Conservation (phyloP, 208 protist genomes). For the Phytomonas francai region DNA sequence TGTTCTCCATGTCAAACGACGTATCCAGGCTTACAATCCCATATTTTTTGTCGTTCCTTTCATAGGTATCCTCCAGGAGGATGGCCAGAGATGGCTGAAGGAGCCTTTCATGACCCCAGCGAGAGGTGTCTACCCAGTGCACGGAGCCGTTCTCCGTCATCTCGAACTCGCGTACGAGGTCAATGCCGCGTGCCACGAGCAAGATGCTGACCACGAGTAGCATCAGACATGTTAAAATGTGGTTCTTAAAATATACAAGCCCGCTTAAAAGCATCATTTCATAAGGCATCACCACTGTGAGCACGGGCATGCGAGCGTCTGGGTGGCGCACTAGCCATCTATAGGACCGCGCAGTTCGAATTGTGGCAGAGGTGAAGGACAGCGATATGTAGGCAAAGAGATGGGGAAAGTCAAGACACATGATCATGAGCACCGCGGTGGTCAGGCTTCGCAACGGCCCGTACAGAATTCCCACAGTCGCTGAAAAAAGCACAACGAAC, state of each 20-base stretch:
- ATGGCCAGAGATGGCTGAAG: conserved; percentile 49
- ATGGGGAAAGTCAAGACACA: conserved; percentile 67
- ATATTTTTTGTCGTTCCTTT: conserved; percentile 26
- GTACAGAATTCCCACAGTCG: conserved; percentile 39
- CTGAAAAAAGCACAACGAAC: conserved; percentile 29
- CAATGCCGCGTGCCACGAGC: conserved; percentile 46
- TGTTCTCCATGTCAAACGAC: conserved; percentile 45
- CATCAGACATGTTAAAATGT: conserved; percentile 33
- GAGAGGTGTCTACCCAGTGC: conserved; percentile 37
- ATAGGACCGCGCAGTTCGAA: conserved; percentile 44
- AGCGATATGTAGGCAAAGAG: conserved; percentile 49
- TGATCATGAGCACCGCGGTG: conserved; percentile 40
- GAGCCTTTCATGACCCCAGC: conserved; percentile 9
- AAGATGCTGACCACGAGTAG: conserved; percentile 44
- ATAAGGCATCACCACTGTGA: conserved; percentile 42
- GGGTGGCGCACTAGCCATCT: conserved; percentile 51
- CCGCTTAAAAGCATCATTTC: conserved; percentile 44
- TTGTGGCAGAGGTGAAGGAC: conserved; percentile 28
- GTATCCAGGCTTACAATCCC: conserved; percentile 60
- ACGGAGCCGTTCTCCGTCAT: conserved; percentile 56
- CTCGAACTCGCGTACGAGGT: conserved; percentile 72
- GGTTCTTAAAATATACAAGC: conserved; percentile 50
- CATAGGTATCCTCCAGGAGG: conserved; percentile 65
- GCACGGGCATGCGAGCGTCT: conserved; percentile 37
- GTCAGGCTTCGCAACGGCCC: conserved; percentile 21